Evolutionary conservation across 768 basidiomycete genomes (phyloP), one percentile per base, ranked within the genome.

Genomic region (Coprinellus micaceus): DNA sequence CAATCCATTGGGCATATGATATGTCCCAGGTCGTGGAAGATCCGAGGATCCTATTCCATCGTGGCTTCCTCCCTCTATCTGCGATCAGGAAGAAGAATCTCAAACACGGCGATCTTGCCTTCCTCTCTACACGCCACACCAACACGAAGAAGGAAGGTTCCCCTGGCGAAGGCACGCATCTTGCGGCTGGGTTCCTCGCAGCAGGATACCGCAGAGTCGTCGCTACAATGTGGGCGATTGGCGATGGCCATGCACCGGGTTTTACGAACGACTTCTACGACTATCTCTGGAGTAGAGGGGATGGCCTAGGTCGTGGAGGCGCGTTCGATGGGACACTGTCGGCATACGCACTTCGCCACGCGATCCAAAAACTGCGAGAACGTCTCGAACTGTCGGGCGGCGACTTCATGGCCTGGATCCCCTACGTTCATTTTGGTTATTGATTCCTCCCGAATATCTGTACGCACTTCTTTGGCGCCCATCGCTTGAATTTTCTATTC

Each of bases 221-320:
- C 40, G 58, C 47, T 10, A 59, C 58, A 21, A 59, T 59, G 58
- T 59, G 58, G 58, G 49, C 54, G 10, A 59, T 59, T 39, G 13
- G 48, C 9, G 58, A 59, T 28, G 30, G 28, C 12, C 29, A 41
- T 44, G 58, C 58, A 17, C 53, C 46, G 12, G 26, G 15, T 21
- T 19, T 59, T 55, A 45, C 58, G 2, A 37, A 55, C 15, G 21
- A 49, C 19, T 52, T 59, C 28, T 59, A 59, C 53, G 25, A 17
- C 30, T n/a, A 55, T 13, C 53, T 59, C n/a, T n/a, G n/a, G n/a
- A n/a, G n/a, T n/a, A n/a, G n/a, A n/a, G n/a, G n/a, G n/a, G n/a
- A n/a, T n/a, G n/a, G n/a, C n/a, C n/a, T n/a, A n/a, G n/a, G n/a
- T n/a, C n/a, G n/a, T n/a, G n/a, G n/a, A n/a, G n/a, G n/a, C n/a